Evolutionary conservation across 2,329 filamentous ascomycete species (phyloP).

Genomic region (Biscogniauxia mediterranea): DNA sequence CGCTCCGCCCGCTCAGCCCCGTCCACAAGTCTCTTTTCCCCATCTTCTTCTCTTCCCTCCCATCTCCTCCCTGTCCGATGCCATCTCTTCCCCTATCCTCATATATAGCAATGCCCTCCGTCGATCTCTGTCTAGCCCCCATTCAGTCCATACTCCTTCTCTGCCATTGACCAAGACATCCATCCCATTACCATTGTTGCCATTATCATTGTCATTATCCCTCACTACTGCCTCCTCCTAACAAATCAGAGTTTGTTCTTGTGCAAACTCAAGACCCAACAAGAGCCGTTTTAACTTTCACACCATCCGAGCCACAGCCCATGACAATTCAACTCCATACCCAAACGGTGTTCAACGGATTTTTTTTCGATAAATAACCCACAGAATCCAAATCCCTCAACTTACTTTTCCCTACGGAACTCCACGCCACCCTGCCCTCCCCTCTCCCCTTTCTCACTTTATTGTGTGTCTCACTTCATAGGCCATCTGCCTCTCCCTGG

Average conservation of each 20-base stretch:
- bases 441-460: not conserved
- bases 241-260: constrained; percentile 1
- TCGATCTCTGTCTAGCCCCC: not conserved
- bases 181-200: not conserved
- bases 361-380: not conserved
- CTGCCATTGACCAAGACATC: not conserved
- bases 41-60: not conserved
- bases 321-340: not conserved
- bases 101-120: not conserved
- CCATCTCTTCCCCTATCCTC: not conserved
- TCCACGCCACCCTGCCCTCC: not conserved
- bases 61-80: not conserved
- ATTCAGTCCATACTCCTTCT: not conserved
- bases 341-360: not conserved
- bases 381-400: not conserved
- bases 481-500: not conserved
- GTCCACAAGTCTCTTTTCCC: not conserved
- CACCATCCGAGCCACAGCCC: not conserved
- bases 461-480: not conserved
- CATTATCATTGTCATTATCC: not conserved
- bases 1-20: not conserved
- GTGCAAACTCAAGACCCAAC: not conserved
- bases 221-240: not conserved
- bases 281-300: not conserved
- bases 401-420: not conserved